phyloP scores from a whole-genome alignment of 2,329 filamentous ascomycete species.

The Xylaria sp. region DNA sequence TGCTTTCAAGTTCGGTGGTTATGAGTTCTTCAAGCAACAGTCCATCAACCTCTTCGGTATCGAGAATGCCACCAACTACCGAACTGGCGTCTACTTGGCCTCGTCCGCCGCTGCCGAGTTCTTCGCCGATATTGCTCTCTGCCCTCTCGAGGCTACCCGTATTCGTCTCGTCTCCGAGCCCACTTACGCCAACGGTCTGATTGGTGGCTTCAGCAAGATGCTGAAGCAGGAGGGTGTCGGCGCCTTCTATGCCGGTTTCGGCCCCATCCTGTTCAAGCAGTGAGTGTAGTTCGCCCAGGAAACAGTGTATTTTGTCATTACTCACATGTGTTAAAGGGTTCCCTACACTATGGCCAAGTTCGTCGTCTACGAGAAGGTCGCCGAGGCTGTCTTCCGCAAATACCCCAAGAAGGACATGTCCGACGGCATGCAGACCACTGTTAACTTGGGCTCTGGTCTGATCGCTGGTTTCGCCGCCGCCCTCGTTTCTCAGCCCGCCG shows the following conservation, averaged over 20 bases:
- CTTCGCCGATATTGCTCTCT: slow-evolving; percentile 73
- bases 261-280: slow-evolving; percentile 77
- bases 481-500: slow-evolving; percentile 78
- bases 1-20: slow-evolving; percentile 83
- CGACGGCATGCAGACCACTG: slow-evolving; percentile 70
- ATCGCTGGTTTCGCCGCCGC: slow-evolving; percentile 81
- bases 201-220: slow-evolving; percentile 76
- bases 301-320: not conserved
- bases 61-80: slow-evolving; percentile 72
- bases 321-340: slow-evolving; percentile 59
- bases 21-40: slow-evolving; percentile 86
- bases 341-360: slow-evolving; percentile 87
- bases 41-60: slow-evolving; percentile 74
- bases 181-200: slow-evolving; percentile 73
- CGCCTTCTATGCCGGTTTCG: slow-evolving; percentile 81
- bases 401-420: slow-evolving; percentile 72
- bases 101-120: slow-evolving; percentile 63
- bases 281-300: slow-evolving; percentile 50
- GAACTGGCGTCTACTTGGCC: slow-evolving; percentile 73
- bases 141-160: slow-evolving; percentile 80
- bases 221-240: slow-evolving; percentile 73
- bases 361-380: slow-evolving; percentile 81
- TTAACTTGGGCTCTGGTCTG: slow-evolving; percentile 79
- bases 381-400: slow-evolving; percentile 69
- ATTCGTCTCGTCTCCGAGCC: slow-evolving; percentile 81